Evolutionary conservation across 441 rosid genomes (phyloP), one percentile per base, ranked within the genome.

Genomic region (Geranium incanum): DNA sequence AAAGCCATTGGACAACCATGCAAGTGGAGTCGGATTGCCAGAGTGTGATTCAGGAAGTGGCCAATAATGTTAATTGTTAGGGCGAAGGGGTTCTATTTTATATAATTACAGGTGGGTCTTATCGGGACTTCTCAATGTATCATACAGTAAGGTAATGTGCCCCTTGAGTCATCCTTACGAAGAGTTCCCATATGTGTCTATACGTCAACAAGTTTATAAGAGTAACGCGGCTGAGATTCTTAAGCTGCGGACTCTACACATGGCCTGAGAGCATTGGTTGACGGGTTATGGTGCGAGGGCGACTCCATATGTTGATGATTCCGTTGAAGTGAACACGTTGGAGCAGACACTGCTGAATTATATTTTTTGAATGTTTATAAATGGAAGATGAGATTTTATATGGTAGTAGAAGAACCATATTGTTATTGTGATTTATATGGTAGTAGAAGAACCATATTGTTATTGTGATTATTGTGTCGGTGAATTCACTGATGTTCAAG

Each of bases 121-220:
- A 28, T 28, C 33, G 33, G 33, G 33, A 28, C 33, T 21, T 21
- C 21, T 21, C 21, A 21, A 21, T 21, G 21, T 21, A 21, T 21
- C 21, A 21, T 21, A 21, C 21, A 21, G 21, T 21, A 21, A 21
- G 99, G 99, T 21, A 95, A 92, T 68, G 88, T 93, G 70, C 99
- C 98, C 33, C 98, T 95, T 6, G 98, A 95, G 89, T 21, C 21
- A 21, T 21, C 21, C 21, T 21, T 21, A 21, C 0, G 21, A 21
- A 21, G 21, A 21, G 21, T 95, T 74, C 98, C 99, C 23, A 86
- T 98, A 84, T 95, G 99, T 78, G 97, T 95, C 50, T 95, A 91
- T 78, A 91, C 97, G 52, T 91, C 97, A 9, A 92, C 99, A 59
- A 84, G 88, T 76, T 81, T 95, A 69, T 88, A 87, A 1, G 99